Evolutionary conservation across 1,284 basidiomycete species (phyloP).

Genomic region (Ganoderma leucocontextum): DNA sequence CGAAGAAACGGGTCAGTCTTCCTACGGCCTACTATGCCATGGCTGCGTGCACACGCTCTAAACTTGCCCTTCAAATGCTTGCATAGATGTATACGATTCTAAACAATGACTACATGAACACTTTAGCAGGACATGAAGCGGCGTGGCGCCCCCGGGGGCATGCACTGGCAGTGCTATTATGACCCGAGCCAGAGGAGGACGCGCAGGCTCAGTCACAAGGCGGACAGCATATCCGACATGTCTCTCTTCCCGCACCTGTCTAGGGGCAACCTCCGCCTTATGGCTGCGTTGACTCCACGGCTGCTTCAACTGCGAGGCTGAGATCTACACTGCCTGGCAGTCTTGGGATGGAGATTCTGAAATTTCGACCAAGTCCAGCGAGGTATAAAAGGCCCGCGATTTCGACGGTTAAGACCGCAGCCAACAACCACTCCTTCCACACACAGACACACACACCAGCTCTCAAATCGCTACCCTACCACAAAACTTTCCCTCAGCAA

Average conservation of each 20-base stretch:
- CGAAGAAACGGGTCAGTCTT: not conserved
- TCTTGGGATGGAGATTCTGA: not conserved
- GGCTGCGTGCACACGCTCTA: not conserved
- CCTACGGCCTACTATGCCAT: not conserved
- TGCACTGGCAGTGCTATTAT: not conserved
- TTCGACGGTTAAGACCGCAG: not conserved
- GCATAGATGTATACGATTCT: not conserved
- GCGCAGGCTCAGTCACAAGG: not conserved
- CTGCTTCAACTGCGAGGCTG: not conserved
- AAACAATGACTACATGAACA: not conserved
- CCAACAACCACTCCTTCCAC: not conserved
- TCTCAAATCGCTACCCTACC: not conserved
- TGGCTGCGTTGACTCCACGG: not conserved
- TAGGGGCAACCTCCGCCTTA: not conserved
- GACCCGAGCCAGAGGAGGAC: not conserved
- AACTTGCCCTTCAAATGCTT: not conserved
- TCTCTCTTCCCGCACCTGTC: not conserved
- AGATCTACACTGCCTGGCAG: not conserved
- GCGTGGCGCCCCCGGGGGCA: not conserved
- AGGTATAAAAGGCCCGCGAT: constrained; percentile 1
- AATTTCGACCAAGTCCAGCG: not conserved
- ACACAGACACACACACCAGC: not conserved
- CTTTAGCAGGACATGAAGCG: not conserved
- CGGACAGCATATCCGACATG: not conserved
- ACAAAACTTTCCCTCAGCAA: not conserved